phyloP scores from a whole-genome alignment of 106 monocot species.

The Agapanthus africanus region DNA sequence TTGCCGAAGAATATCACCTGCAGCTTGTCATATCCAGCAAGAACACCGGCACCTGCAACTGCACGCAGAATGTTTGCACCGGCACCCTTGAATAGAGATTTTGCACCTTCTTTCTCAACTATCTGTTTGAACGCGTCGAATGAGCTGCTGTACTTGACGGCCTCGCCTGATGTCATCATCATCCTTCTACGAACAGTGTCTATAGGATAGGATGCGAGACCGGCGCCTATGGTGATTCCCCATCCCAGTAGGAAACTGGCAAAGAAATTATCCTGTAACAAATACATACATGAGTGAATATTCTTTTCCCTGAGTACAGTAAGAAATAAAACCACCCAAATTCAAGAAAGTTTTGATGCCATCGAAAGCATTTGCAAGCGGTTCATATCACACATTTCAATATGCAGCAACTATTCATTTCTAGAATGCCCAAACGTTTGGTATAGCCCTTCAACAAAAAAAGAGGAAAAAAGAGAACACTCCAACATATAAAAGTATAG shows the following conservation, averaged over 20 bases:
- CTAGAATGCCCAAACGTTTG: too few species aligned
- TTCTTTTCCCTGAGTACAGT: too few species aligned
- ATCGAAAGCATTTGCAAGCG: too few species aligned
- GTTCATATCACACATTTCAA: too few species aligned
- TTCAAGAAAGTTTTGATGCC: too few species aligned
- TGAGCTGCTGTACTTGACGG: slow-evolving; percentile 36
- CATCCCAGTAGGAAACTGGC: slow-evolving; percentile 41
- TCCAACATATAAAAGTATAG: too few species aligned
- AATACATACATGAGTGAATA: background rate
- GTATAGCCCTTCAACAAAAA: too few species aligned
- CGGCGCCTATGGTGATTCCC: slow-evolving; percentile 38
- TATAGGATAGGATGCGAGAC: slow-evolving; percentile 33
- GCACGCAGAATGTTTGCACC: slow-evolving; percentile 40
- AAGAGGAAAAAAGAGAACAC: too few species aligned
- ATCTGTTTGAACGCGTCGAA: slow-evolving; percentile 28
- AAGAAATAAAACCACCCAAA: too few species aligned
- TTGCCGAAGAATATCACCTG: slow-evolving; percentile 27
- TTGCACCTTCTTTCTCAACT: slow-evolving; percentile 27
- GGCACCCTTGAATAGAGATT: slow-evolving; percentile 38
- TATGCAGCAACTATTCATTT: too few species aligned
- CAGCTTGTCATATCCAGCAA: slow-evolving; percentile 37
- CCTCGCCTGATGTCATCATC: slow-evolving; percentile 44
- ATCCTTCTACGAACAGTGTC: too few species aligned
- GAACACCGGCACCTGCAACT: slow-evolving; percentile 34
- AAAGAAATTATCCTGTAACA: slow-evolving; percentile 34